These are phyloP conservation scores for Mycena rebaudengoi DNA, from an alignment of 768 basidiomycete genomes.

Conservation along the genomic window DNA sequence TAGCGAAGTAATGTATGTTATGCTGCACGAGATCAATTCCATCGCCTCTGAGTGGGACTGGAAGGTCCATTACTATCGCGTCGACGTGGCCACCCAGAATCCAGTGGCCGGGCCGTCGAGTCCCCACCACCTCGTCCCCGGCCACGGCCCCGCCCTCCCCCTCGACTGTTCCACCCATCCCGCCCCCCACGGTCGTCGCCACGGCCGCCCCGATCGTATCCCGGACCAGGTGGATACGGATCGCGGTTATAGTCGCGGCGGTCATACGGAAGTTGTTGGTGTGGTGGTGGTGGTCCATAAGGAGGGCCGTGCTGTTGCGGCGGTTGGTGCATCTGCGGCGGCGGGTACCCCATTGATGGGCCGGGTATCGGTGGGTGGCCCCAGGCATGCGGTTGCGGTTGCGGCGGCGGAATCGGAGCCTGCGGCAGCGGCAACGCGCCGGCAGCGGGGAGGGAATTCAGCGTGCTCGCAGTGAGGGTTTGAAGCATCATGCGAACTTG, in stretches of 20 bases:
- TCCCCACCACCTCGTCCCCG: slow-evolving; percentile 43
- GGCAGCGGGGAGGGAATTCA: slow-evolving; percentile 40
- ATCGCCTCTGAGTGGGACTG: slow-evolving; percentile 33
- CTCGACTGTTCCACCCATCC: slow-evolving; percentile 29
- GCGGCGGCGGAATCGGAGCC: slow-evolving; percentile 13
- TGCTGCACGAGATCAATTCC: slow-evolving; percentile 17
- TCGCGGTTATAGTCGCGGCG: slow-evolving; percentile 29
- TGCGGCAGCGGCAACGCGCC: slow-evolving; percentile 36
- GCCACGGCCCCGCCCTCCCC: slow-evolving; percentile 47
- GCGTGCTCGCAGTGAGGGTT: slow-evolving; percentile 56
- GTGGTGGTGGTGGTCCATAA: too few relatives aligned
- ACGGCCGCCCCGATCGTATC: slow-evolving; percentile 46
- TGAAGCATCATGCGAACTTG: slow-evolving; percentile 77
- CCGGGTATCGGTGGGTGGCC: slow-evolving; percentile 17
- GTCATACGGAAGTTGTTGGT: slow-evolving; percentile 39
- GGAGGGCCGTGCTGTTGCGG: slow-evolving; percentile 32
- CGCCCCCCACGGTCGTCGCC: too few relatives aligned
- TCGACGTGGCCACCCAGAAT: slow-evolving; percentile 67
- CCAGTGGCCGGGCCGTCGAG: slow-evolving; percentile 51
- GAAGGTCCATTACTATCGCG: slow-evolving; percentile 40
- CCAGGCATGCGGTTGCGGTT: slow-evolving; percentile 18
- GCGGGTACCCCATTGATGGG: slow-evolving; percentile 27
- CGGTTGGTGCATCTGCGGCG: not conserved
- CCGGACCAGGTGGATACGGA: slow-evolving; percentile 26
- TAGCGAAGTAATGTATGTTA: not conserved